phyloP scores from a whole-genome alignment of 805 yeast genomes.

The Wickerhamomyces queroliae region DNA sequence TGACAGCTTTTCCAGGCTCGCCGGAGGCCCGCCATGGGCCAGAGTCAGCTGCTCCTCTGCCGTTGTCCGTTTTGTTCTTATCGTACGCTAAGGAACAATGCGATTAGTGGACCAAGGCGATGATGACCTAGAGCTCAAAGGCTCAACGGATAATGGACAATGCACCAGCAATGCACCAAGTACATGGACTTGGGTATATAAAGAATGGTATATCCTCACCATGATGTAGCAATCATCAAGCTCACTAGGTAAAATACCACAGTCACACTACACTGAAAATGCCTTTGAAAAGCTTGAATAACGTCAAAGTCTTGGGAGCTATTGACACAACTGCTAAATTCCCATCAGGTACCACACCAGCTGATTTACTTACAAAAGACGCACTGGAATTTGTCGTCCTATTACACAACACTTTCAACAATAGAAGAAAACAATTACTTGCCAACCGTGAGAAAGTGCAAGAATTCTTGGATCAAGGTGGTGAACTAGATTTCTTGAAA shows the following conservation, averaged over 20 bases:
- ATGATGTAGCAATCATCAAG: too few species aligned
- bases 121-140: too few species aligned
- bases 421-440: slow-evolving; percentile 49
- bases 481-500: slow-evolving; percentile 50
- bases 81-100: too few species aligned
- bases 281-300: slow-evolving; percentile 14
- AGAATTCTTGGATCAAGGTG: slow-evolving; percentile 51
- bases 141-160: too few species aligned
- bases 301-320: slow-evolving; percentile 31
- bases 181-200: too few species aligned
- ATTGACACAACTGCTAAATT: slow-evolving; percentile 24
- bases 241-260: too few species aligned
- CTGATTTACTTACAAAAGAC: slow-evolving; percentile 31
- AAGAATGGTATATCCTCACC: too few species aligned
- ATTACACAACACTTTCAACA: slow-evolving; percentile 67
- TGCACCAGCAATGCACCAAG: too few species aligned
- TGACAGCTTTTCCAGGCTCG: too few species aligned
- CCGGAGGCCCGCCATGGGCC: too few species aligned
- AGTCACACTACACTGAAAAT: too few species aligned
- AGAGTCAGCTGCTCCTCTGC: background rate
- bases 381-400: slow-evolving; percentile 64
- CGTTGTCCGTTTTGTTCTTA: background rate
- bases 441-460: slow-evolving; percentile 59
- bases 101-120: too few species aligned
- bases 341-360: slow-evolving; percentile 34